A percentile compares a stretch with the other conserved stretches of the same genome.
phyloP scores from a whole-genome alignment of 768 basidiomycete genomes.

The Pleurotus djamor region DNA sequence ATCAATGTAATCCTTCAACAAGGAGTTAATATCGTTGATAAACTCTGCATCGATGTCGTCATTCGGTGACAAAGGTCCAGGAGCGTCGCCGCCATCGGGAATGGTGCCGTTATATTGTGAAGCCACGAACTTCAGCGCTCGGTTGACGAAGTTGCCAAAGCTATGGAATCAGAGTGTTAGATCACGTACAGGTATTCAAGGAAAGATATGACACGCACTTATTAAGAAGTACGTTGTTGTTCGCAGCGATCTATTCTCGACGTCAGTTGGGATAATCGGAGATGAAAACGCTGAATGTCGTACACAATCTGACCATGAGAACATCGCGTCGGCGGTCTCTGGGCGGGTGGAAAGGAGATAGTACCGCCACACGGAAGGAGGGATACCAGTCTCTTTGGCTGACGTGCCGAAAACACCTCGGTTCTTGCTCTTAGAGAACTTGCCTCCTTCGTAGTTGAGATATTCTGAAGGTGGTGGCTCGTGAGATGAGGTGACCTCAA shows the following conservation, averaged over 20 bases:
- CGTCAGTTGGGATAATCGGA: slow-evolving; percentile 7
- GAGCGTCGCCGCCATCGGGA: slow-evolving; percentile 72
- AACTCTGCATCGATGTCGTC: slow-evolving; percentile 73
- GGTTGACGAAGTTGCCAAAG: slow-evolving; percentile 98
- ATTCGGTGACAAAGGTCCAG: slow-evolving; percentile 69
- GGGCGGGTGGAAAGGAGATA: slow-evolving; percentile 92
- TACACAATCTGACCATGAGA: slow-evolving; percentile 95
- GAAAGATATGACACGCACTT: slow-evolving; percentile 52
- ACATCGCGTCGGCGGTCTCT: slow-evolving; percentile 92
- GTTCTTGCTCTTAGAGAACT: slow-evolving; percentile 97
- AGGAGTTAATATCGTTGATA: slow-evolving; percentile 72
- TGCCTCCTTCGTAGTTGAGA: slow-evolving; percentile 97
- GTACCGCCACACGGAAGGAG: slow-evolving; percentile 95
- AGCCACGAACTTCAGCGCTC: slow-evolving; percentile 87
- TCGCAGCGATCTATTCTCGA: slow-evolving; percentile 68
- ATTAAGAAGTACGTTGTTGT: slow-evolving; percentile 92
- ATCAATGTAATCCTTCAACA: slow-evolving; percentile 77
- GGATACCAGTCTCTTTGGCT: slow-evolving; percentile 91
- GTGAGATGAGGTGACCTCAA: not conserved
- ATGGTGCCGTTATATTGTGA: slow-evolving; percentile 80
- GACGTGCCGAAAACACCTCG: slow-evolving; percentile 96
- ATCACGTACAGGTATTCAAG: not conserved
- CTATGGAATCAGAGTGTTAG: slow-evolving; percentile 29
- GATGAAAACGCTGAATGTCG: slow-evolving; percentile 20
- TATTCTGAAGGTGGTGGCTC: slow-evolving; percentile 60